Evolutionary conservation across 768 basidiomycete species (phyloP), one percentile per base, ranked within the genome.

Genomic region (Suillus sp.): DNA sequence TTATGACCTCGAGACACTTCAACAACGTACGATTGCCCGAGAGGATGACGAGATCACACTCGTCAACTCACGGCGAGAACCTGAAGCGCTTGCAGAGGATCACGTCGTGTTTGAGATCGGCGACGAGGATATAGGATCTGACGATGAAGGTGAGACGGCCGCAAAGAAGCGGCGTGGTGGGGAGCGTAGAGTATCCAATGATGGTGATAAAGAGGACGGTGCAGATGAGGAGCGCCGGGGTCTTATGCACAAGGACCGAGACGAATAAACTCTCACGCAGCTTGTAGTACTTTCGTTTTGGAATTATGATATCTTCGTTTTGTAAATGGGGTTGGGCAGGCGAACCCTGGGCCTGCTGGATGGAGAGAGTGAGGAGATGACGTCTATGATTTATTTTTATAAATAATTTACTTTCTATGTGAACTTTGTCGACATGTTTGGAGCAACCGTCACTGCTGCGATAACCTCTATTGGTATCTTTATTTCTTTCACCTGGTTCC

Each of bases 21-120:
- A 88, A 67, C 78, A 70, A 59, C 86, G 88, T 38, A 80, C 81
- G 2, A 74, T 78, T 37, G 74, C 76, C 16, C 79, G 81, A 35
- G 83, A 84, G 34, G 87, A 89, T 3, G 89, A 91, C 64, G 84
- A 88, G 16, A 85, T 85, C 1, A 92, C 90, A 5, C 83, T 92
- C 9, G 91, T 91, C 42, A 89, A 86, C 22, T 81, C 82, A 56
- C 82, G 79, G 38, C 80, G 84, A 60, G 78, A 82, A 61, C 80
- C 80, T 1, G 81, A 79, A 16, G 70, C 77, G 1, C 72, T 87
- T 25, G 79, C 83, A 2, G 85, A 87, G 22, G 91, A 93, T 60
- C 79, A 86, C 18, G 90, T 94, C 51, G 95, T 96, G 13, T 95
- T 96, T 70, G 93, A 94, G 74, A 93, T 95, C 64, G 94, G 93